Evolutionary conservation across 1,284 basidiomycete genomes (phyloP).

Genomic region (Rhodotorula sp.): DNA sequence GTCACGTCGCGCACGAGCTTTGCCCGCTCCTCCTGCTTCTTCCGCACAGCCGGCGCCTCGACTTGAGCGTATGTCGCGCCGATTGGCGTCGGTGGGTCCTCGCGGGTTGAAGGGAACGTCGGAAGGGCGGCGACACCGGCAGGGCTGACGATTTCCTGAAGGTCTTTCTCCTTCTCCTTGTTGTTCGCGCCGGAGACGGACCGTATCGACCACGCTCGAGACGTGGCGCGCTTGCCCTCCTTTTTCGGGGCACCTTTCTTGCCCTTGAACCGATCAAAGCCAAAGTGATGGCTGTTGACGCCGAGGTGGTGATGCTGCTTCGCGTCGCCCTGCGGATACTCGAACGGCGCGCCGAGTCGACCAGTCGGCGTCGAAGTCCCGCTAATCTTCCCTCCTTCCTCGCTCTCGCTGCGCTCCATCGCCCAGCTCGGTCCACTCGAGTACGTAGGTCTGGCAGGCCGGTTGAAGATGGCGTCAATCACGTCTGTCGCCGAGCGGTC

Average conservation of each 20-base stretch:
- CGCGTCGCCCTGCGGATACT: background rate
- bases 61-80: background rate
- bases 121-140: too few relatives aligned
- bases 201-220: slow-evolving; percentile 10
- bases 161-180: background rate
- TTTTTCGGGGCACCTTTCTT: background rate
- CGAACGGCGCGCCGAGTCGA: slow-evolving; percentile 7
- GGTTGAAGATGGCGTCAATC: slow-evolving; percentile 36
- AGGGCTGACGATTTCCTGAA: too few relatives aligned
- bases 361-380: background rate
- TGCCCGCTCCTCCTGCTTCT: background rate
- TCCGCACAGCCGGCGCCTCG: slow-evolving; percentile 3
- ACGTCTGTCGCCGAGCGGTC: slow-evolving; percentile 30
- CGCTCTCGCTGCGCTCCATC: background rate
- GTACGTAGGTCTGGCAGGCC: slow-evolving; percentile 5
- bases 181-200: background rate
- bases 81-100: background rate
- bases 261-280: too few relatives aligned
- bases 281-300: too few relatives aligned
- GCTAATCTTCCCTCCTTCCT: background rate
- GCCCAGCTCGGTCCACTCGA: background rate
- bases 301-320: too few relatives aligned
- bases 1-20: background rate
- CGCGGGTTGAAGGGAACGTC: background rate
- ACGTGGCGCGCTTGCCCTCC: background rate